A percentile compares a stretch with the other conserved stretches of the same genome.
These are phyloP conservation scores for Danielia oregonensis DNA, from an alignment of 805 yeast species.

Conservation along the genomic window DNA sequence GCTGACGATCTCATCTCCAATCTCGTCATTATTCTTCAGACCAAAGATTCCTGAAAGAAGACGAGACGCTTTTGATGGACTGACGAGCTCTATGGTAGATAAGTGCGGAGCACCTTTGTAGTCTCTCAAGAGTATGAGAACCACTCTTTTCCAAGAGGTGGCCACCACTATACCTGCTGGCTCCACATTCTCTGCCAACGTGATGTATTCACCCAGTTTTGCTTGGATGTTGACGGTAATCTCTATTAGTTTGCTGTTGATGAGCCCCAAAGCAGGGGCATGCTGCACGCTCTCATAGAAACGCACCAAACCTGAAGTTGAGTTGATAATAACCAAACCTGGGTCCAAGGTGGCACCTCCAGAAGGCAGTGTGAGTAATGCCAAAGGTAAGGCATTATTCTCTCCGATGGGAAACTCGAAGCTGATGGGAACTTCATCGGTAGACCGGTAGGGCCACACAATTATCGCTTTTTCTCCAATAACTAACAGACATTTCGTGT, in stretches of 20 bases:
- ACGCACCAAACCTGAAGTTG: slow-evolving; percentile 53
- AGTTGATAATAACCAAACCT: slow-evolving; percentile 66
- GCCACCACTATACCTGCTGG: slow-evolving; percentile 73
- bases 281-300: slow-evolving; percentile 74
- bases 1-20: slow-evolving; percentile 51
- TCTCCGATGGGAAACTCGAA: slow-evolving; percentile 46
- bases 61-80: slow-evolving; percentile 8
- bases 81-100: slow-evolving; percentile 27
- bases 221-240: slow-evolving; percentile 36
- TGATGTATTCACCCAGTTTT: slow-evolving; percentile 50
- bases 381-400: slow-evolving; percentile 39
- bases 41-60: slow-evolving; percentile 11
- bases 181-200: slow-evolving; percentile 55
- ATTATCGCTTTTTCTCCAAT: slow-evolving; percentile 49
- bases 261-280: slow-evolving; percentile 62
- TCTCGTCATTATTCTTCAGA: slow-evolving; percentile 9
- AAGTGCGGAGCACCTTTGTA: slow-evolving; percentile 58
- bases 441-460: slow-evolving; percentile 67
- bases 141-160: slow-evolving; percentile 65
- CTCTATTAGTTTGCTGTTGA: slow-evolving; percentile 42
- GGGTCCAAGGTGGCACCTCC: slow-evolving; percentile 52
- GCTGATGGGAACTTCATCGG: slow-evolving; percentile 56
- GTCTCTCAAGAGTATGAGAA: slow-evolving; percentile 63
- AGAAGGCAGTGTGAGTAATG: slow-evolving; percentile 55
- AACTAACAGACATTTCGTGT: slow-evolving; percentile 47